Percentiles rank a stretch among this genome's conserved stretches.
phyloP scores from a whole-genome alignment of 495 filamentous ascomycete genomes.

The Neurospora sublineolata region DNA sequence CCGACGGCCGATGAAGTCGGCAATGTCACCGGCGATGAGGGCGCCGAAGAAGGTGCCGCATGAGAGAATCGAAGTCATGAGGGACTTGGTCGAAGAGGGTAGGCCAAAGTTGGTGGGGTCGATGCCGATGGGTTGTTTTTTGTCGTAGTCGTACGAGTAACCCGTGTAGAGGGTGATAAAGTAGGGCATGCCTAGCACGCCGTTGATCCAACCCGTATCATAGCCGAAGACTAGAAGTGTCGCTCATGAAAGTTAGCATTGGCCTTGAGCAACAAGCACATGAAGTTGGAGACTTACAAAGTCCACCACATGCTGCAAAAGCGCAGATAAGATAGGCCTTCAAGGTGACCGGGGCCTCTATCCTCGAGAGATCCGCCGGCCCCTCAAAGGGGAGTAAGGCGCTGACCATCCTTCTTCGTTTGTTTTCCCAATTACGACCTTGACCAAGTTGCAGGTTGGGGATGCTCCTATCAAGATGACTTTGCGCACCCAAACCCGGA shows the following conservation, averaged over 20 bases:
- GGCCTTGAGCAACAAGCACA: not conserved
- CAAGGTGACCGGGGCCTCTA: conserved; percentile 54
- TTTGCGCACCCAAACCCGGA: not conserved
- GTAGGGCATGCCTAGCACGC: conserved; percentile 43
- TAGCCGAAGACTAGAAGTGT: conserved; percentile 43
- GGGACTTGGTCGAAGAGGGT: conserved; percentile 37
- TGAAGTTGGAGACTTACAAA: conserved; percentile 24
- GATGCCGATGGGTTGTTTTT: conserved; percentile 26
- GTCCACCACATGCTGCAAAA: conserved; percentile 55
- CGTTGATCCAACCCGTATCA: conserved; percentile 54
- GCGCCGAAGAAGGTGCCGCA: conserved; percentile 68
- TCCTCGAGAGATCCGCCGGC: conserved; percentile 34
- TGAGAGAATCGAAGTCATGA: conserved; percentile 65
- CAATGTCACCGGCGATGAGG: conserved; percentile 55
- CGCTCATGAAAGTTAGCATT: not conserved
- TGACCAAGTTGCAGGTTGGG: not conserved
- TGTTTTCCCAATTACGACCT: not conserved
- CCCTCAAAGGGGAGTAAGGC: conserved; percentile 16
- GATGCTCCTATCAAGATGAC: not conserved
- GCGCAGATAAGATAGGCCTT: conserved; percentile 57
- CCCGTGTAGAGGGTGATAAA: conserved; percentile 54
- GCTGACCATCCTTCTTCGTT: not conserved
- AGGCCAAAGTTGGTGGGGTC: conserved; percentile 18
- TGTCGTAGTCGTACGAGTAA: conserved; percentile 44
- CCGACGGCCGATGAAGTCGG: conserved; percentile 57